Evolutionary conservation across 2,329 filamentous ascomycete species (phyloP), one percentile per base, ranked within the genome.

Genomic region (Phymatotrichopsis omnivora): DNA sequence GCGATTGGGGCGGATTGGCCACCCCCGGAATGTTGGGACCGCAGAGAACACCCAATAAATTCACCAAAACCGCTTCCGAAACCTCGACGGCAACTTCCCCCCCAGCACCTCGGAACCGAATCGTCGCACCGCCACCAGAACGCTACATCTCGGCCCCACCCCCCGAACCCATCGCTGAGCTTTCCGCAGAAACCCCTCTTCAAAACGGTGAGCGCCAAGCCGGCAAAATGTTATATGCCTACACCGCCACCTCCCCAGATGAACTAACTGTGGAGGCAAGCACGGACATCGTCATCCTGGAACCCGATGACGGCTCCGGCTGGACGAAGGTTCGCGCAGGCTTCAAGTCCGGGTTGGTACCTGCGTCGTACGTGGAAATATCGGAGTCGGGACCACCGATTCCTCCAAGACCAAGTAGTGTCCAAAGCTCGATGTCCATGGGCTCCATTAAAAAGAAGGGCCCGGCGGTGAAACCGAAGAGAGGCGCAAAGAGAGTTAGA

Each of bases 221-320:
- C 78, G 89, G 83, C 36, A 93, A 80, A 64, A 93, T 96, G 87
- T 57, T 95, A 1, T 98, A 95, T 61, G 58, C 75, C 0, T 98
- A 95, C 59, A 80, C 93, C 53, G 82, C 80, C 7, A 80, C 71
- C 42, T 82, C 80, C 1, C 78, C 83, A 0, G 89, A 85, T 5
- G 91, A 98, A 63, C 65, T 96, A 11, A 79, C 76, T 1, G 78
- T 94, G 1, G 66, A 76, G 4, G 89, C 93, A 56, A 86, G 85
- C 10, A 75, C 78, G 42, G 81, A 93, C 7, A 73, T 98, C 23
- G 68, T 69, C 0, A 72, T 96, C 33, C 58, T 95, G 4, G 87
- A 95, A 61, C 76, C 84, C 14, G 93, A 98, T 66, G 85, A 93
- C 64, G 89, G 89, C 48, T 79, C 81, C 30, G 91, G 91, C 31